Base-by-base conservation (phyloP, 2,329 filamentous ascomycete species). In the Diaporthe eres region DNA sequence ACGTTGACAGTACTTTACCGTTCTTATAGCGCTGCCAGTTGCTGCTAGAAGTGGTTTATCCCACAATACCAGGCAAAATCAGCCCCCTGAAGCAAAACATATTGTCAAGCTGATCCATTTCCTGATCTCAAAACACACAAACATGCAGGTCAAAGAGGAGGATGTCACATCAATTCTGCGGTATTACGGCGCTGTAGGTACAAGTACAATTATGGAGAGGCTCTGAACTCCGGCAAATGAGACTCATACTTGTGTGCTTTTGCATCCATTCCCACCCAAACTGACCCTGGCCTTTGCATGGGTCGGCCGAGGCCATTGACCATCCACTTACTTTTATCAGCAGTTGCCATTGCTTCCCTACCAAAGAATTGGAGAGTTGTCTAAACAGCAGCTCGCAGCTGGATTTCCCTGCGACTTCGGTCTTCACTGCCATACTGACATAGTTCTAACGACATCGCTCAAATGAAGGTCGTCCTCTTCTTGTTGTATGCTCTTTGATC, bases 401-500 rank as follows among this genome's bases (percentile, higher is more conserved):
- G 22, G 9, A 2, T 25, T 6, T 22, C 25, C 9, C 15, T 53
- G 10, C 74, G 76, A 13, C 10, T 10, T 42, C 15, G 3, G 19
- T 12, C n/a, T 12, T 22, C 19, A 34, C 17, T 22, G 22, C 4
- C 47, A 47, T 75, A 42, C 6, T 58, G n/a, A 68, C 57, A 28
- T 74, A n/a, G 25, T 19, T 25, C 49, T 47, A 37, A 2, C 39
- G 72, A 47, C 8, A 9, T 55, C 51, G 61, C 74, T 87, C 84
- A 93, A 78, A 92, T 85, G 84, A 92, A 92, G 81, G 86, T 91
- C 79, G 87, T 91, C 83, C 92, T 92, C 91, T 97, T 98, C 88
- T 95, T 95, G 87, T 98, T 98, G 87, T 98, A 99, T 13, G 96
- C 96, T 77, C 96, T 90, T 88, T 98, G 97, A 82, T 99, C 97